Evolutionary conservation across 192 early-diverging fungal genomes (phyloP).

Genomic region (Coemansia aciculifera): DNA sequence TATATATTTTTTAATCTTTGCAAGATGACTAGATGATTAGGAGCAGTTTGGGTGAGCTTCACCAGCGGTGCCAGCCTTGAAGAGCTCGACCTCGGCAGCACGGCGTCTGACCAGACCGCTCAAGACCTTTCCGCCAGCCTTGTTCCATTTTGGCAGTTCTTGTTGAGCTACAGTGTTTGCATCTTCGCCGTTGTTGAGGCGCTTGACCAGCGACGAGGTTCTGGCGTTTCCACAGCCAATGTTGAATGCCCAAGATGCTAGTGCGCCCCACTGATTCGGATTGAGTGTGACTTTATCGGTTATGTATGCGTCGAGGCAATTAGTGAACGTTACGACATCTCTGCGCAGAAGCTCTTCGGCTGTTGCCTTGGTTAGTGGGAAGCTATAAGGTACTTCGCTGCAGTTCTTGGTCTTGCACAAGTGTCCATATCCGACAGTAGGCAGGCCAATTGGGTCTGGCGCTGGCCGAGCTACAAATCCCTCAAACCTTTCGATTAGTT

Average conservation of each 20-base stretch:
- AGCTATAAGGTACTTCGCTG: constrained; percentile 29
- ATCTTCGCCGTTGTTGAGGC: constrained; percentile 38
- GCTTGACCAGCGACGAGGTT: constrained; percentile 35
- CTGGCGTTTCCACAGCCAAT: constrained; percentile 34
- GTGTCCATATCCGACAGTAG: constrained; percentile 53
- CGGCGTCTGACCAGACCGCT: constrained; percentile 36
- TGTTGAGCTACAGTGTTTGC: constrained; percentile 33
- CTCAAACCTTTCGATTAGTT: constrained; percentile 43
- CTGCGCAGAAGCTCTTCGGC: constrained; percentile 34
- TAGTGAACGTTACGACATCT: constrained; percentile 31
- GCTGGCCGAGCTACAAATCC: constrained; percentile 42
- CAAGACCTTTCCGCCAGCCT: constrained; percentile 31
- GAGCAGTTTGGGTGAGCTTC: constrained; percentile 32
- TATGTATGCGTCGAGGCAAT: constrained; percentile 30
- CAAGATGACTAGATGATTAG: neutral
- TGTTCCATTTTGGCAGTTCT: constrained; percentile 50
- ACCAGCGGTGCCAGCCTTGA: constrained; percentile 18
- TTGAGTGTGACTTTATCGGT: constrained; percentile 30
- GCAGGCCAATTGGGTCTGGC: constrained; percentile 52
- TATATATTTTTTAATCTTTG: neutral
- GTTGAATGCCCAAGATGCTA: constrained; percentile 50
- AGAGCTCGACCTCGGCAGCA: constrained; percentile 36
- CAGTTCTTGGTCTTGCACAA: constrained; percentile 31
- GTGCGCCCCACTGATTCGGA: constrained; percentile 44
- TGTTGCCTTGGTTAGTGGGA: constrained; percentile 34